Evolutionary conservation across 1,284 basidiomycete genomes (phyloP).

Genomic region (Boletus sp.): DNA sequence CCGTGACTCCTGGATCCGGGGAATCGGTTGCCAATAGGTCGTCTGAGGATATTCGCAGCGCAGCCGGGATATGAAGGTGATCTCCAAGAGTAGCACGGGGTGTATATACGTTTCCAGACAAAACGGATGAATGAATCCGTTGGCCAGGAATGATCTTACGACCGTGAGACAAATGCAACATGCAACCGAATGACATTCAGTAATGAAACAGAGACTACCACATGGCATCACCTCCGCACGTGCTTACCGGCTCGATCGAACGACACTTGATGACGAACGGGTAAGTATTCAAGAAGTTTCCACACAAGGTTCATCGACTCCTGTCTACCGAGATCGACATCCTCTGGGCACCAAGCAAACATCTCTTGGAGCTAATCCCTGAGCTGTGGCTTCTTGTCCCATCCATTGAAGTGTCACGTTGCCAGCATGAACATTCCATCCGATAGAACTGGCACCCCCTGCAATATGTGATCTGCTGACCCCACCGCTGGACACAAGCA

Average conservation of each 20-base stretch:
- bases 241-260: constrained; percentile 15
- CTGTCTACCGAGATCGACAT: constrained; percentile 11
- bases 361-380: constrained; percentile 4
- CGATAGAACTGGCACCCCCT: background rate
- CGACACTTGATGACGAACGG: constrained; percentile 26
- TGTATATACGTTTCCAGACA: constrained; percentile 11
- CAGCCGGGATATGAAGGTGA: constrained; percentile 4
- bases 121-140: constrained; percentile 20
- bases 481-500: constrained; percentile 4
- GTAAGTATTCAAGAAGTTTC: constrained; percentile 21
- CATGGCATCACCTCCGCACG: constrained; percentile 3
- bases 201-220: background rate
- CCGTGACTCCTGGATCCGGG: background rate
- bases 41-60: background rate
- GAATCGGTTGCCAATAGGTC: background rate
- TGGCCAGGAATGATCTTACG: constrained; percentile 23
- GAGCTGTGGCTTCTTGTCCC: constrained; percentile 6
- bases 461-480: background rate
- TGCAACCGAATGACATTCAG: constrained; percentile 1
- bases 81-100: constrained; percentile 17
- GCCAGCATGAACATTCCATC: constrained; percentile 14
- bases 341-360: constrained; percentile 8
- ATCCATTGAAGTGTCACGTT: constrained; percentile 27
- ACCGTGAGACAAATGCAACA: constrained; percentile 14
- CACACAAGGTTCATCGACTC: constrained; percentile 11